These are phyloP conservation scores for Choricystis sp. DNA, from an alignment of 139 green algal species.

Conservation along the genomic window DNA sequence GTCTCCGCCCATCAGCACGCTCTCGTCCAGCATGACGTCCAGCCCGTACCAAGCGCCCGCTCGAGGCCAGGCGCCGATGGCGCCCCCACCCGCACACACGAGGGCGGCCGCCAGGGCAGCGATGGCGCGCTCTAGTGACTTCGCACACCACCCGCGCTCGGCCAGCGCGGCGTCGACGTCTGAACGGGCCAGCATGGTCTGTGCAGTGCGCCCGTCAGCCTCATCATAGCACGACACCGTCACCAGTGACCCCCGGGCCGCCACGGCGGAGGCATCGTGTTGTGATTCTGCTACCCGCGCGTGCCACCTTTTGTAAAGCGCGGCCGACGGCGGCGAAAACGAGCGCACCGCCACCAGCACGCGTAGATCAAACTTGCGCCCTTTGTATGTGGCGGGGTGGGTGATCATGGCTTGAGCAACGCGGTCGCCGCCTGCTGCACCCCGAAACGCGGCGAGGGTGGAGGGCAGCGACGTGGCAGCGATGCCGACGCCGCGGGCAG, in stretches of 20 bases:
- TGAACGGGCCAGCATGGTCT: background rate
- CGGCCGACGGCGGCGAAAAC: background rate
- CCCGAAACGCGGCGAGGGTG: background rate
- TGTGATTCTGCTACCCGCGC: background rate
- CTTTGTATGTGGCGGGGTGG: background rate
- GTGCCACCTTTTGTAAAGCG: background rate
- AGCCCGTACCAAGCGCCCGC: conserved; percentile 1
- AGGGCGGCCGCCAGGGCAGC: background rate
- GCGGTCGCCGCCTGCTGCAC: background rate
- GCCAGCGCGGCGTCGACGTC: conserved; percentile 1
- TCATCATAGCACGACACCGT: background rate
- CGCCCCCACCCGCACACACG: background rate
- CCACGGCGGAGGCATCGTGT: no score
- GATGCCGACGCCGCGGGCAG: background rate
- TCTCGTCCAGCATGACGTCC: conserved; percentile 5
- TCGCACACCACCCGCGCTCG: background rate
- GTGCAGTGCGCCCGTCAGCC: background rate
- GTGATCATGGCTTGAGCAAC: background rate
- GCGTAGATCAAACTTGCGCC: conserved; percentile 5
- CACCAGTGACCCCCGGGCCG: no score
- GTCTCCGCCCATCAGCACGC: background rate
- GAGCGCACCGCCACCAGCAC: background rate
- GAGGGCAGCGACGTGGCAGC: background rate
- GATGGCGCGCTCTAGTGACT: background rate
- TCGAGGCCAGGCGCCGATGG: conserved; percentile 3